Evolutionary conservation across 2,329 filamentous ascomycete genomes (phyloP), one percentile per base, ranked within the genome.

Genomic region (Aspergillus novofumigatus): DNA sequence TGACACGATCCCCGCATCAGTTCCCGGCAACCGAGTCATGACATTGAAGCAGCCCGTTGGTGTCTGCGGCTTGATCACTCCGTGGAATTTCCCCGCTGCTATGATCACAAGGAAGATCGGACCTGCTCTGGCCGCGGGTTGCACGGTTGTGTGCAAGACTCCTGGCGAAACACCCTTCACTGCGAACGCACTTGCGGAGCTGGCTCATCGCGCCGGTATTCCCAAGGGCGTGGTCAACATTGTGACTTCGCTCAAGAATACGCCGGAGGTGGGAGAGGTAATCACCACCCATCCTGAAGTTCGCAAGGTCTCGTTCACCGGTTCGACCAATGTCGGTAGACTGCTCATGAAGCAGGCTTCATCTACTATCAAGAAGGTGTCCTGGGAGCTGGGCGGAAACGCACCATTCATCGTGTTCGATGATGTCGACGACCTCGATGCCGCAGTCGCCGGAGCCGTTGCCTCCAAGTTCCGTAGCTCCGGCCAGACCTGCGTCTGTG

Each of bases 371-470:
- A 97, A 97, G 83, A 90, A 90, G 71, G 80, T 90, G 1, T 94
- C 90, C 0, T 89, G 96, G 73, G 93, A 97, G 73, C 87, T 97
- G 1, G 93, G 93, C 54, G 94, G 93, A 50, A 97, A 97, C 72
- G 90, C 93, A 0, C 93, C 93, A 1, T 96, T 97, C 72, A 97
- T 97, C 64, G 91, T 97, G 35, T 97, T 97, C 69, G 92, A 97
- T 69, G 93, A 97, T 69, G 73, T 74, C 17, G 90, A 93, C 21
- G 91, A 97, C 70, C 78, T 97, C 21, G 92, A 97, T 58, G 78
- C 80, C 4, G 94, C 94, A 2, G 91, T 97, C 1, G 78, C 85
- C 0, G 93, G 92, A 26, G 92, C 92, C 50, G 84, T 97, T 54
- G 79, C 87, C 25, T 92, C 86, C 68, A 99, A 97, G 75, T 97